Evolutionary conservation across 2,329 filamentous ascomycete genomes (phyloP), one percentile per base, ranked within the genome.

Genomic region (Dothistroma septosporum): DNA sequence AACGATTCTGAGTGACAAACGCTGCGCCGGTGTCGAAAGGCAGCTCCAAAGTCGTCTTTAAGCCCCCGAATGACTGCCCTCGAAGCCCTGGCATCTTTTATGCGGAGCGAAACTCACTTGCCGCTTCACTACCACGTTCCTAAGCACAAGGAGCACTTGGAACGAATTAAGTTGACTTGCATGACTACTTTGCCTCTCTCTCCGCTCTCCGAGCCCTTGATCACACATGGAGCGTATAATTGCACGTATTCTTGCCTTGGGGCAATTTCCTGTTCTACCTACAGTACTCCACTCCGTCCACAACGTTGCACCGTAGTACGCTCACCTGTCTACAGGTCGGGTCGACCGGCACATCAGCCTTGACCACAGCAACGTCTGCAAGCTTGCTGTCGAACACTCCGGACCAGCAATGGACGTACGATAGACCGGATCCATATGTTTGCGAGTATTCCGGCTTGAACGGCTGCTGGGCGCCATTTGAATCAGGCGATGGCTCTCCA

Each of bases 371-470:
- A 19, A 19, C 44, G 2, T 14, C 44, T 3, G 44, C n/a, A 19
- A 19, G 2, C n/a, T 48, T 2, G 9, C 47, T 21, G 10, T 9
- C 8, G 22, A 35, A 37, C 22, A 32, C 28, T 6, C 22, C 11
- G 16, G 21, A 16, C 10, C 16, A 31, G 4, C 60, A 63, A 52
- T 66, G 64, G 62, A 60, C 52, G 33, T 61, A 64, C n/a, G 68
- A 70, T 48, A 58, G 68, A 32, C 60, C 59, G 22, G 67, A 69
- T 49, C 68, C 68, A 28, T 70, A 66, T 53, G 62, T 68, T 28
- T 70, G 67, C 41, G 68, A 68, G 57, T 69, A 66, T 46, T 56
- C 68, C 9, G 68, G 68, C 28, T 55, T 61, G 24, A 70, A 70
- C 49, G 62, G 61, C 21, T 70, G 68, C 62, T 70, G 68, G 67